Conservation (phyloP, 768 basidiomycete genomes). For the Boletus reticulatus region DNA sequence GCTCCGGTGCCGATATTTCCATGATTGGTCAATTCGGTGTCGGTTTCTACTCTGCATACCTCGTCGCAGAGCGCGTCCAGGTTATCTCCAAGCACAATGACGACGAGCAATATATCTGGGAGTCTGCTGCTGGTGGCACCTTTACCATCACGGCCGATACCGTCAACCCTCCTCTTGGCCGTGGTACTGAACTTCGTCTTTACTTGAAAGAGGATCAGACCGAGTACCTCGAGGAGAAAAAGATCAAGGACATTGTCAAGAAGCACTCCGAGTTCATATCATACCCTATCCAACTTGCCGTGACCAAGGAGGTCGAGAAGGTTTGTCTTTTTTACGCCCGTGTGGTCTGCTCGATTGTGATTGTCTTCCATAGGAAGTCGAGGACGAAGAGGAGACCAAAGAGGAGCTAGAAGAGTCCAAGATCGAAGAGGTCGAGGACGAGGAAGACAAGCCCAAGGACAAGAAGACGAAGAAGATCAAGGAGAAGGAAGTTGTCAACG, state of each 20-base stretch:
- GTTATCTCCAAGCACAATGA: constrained; percentile 99
- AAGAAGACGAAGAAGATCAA: constrained; percentile 96
- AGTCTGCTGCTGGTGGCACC: constrained; percentile 99
- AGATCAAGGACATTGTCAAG: constrained; percentile 99
- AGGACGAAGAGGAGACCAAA: constrained; percentile 75
- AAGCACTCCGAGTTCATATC: constrained; percentile 99
- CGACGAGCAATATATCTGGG: constrained; percentile 99
- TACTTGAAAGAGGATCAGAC: constrained; percentile 98
- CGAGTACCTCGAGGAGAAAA: constrained; percentile 99
- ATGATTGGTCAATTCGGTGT: constrained; percentile 99
- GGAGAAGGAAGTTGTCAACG: constrained; percentile 82
- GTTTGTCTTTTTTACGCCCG: constrained; percentile 41
- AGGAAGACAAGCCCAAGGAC: constrained; percentile 80
- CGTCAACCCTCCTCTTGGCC: constrained; percentile 85
- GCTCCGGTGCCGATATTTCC: constrained; percentile 83
- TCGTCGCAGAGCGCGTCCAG: constrained; percentile 97
- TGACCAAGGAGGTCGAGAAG: constrained; percentile 99
- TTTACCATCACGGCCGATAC: constrained; percentile 98
- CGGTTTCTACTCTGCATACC: constrained; percentile 99
- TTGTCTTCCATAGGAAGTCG: constrained; percentile 62
- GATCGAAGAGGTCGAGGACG: constrained; percentile 81
- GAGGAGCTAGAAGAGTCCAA: constrained; percentile 76
- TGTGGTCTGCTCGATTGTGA: neutral
- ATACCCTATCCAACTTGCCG: constrained; percentile 97
- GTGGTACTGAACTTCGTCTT: constrained; percentile 90